phyloP scores from a whole-genome alignment of 1,139 yeast genomes.

The Blastobotrys malaysiensis region DNA sequence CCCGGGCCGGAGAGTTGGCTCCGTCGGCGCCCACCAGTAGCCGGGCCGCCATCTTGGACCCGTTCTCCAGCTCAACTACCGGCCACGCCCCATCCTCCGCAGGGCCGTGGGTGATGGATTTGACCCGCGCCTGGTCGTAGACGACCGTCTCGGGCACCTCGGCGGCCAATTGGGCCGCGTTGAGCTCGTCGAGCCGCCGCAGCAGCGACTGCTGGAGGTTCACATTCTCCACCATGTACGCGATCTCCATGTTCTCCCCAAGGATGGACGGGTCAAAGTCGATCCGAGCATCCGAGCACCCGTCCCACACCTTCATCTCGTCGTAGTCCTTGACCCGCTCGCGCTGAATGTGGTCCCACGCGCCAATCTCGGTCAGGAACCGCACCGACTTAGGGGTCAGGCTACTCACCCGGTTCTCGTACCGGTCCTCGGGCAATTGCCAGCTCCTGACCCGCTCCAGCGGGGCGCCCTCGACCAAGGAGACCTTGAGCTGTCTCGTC shows the following conservation, averaged over 20 bases:
- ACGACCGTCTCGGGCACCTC: slow-evolving; percentile 30
- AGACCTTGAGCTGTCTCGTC: slow-evolving; percentile 55
- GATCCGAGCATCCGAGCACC: slow-evolving; percentile 61
- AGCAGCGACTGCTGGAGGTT: slow-evolving; percentile 74
- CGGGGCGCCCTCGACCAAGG: slow-evolving; percentile 68
- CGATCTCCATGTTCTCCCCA: slow-evolving; percentile 39
- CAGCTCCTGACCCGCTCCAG: slow-evolving; percentile 50
- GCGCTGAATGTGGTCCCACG: slow-evolving; percentile 62
- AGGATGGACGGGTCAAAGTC: slow-evolving; percentile 55
- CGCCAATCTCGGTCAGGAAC: slow-evolving; percentile 64
- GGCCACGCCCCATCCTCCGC: slow-evolving; percentile 55
- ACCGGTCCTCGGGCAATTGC: slow-evolving; percentile 50
- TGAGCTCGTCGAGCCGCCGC: slow-evolving; percentile 49
- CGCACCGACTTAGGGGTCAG: slow-evolving; percentile 75
- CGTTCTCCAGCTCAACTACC: slow-evolving; percentile 59
- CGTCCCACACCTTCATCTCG: slow-evolving; percentile 82
- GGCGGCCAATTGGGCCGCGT: slow-evolving; percentile 15
- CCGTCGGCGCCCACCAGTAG: slow-evolving; percentile 94
- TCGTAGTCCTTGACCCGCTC: slow-evolving; percentile 77
- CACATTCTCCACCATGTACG: slow-evolving; percentile 84
- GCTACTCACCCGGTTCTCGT: slow-evolving; percentile 78
- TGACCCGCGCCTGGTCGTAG: slow-evolving; percentile 62
- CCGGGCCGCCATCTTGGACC: slow-evolving; percentile 59
- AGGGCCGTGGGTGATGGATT: slow-evolving; percentile 22
- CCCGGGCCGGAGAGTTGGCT: slow-evolving; percentile 85